phyloP scores from a whole-genome alignment of 495 filamentous ascomycete genomes.

The Coniosporium apollinis region DNA sequence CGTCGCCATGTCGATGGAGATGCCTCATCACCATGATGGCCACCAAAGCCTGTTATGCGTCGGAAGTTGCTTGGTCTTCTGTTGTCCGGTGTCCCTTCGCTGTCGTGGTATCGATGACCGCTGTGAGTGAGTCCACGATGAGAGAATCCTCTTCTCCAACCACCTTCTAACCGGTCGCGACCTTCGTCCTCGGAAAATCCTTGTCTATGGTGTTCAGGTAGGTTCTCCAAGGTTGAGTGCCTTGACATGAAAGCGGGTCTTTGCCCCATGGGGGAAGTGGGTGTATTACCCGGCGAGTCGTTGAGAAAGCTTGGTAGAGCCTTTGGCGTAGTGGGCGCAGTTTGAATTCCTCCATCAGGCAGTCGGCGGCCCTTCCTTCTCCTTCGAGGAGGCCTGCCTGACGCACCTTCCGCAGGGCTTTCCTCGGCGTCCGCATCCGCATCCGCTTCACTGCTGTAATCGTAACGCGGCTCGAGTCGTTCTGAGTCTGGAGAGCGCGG shows the following conservation, averaged over 20 bases:
- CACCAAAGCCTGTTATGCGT: constrained; percentile 51
- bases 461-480: constrained; percentile 10
- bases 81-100: constrained; percentile 31
- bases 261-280: constrained; percentile 11
- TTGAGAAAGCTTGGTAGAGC: constrained; percentile 12
- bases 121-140: constrained; percentile 40
- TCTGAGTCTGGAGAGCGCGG: constrained; percentile 15
- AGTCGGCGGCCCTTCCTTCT: constrained; percentile 19
- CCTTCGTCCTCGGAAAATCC: constrained; percentile 84
- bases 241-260: constrained; percentile 41
- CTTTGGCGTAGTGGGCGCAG: constrained; percentile 47
- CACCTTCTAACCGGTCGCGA: constrained; percentile 48
- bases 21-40: constrained; percentile 29
- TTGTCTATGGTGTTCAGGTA: constrained; percentile 44
- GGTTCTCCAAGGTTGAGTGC: constrained; percentile 51
- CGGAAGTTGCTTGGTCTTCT: constrained; percentile 56
- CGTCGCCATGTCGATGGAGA: constrained; percentile 34
- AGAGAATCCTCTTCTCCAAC: constrained; percentile 38
- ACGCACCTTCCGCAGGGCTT: constrained; percentile 18
- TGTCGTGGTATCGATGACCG: constrained; percentile 22
- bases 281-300: constrained; percentile 12
- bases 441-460: constrained; percentile 18
- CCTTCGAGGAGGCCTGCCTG: constrained; percentile 7
- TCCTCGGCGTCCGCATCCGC: constrained; percentile 26
- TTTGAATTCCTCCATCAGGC: constrained; percentile 26